Evolutionary conservation across 139 green algal genomes (phyloP), one percentile per base, ranked within the genome.

Genomic region (Marvania coccoides): DNA sequence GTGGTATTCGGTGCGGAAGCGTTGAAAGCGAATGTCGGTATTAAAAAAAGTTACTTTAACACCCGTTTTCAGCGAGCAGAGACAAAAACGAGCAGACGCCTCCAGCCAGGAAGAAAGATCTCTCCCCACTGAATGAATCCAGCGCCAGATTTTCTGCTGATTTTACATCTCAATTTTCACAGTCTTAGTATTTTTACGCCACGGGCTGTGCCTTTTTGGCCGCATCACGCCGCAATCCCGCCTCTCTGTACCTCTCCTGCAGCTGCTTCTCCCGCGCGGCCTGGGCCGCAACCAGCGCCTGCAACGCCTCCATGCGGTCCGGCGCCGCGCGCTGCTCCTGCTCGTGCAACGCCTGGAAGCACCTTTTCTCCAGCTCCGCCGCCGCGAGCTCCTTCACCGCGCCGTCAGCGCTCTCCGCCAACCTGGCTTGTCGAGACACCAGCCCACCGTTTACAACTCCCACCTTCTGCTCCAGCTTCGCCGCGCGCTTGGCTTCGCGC

Each of bases 381-480:
- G n/a, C 75, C 37, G n/a, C 13, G 14, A 48, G 2, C 24, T 35
- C 36, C 54, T 72, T 63, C 19, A 34, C 36, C 23, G 78, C 64
- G 0, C 71, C 35, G 12, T 57, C 55, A 28, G 71, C 58, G 19
- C 70, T 72, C 26, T 55, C 36, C 12, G 71, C 74, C 7, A 87
- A 15, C 13, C 81, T 39, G 0, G 24, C 28, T 6, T 78, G 69
- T 64, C 91, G 89, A 19, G 70, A 69, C 35, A 84, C 74, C 57
- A 93, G 71, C 30, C 73, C 72, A n/a, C 53, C 73, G 2, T 75
- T 70, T 4, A 90, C 19, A 5, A 86, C 33, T 0, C 29, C 36
- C 12, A 74, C 70, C 58, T 90, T 90, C 35, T 82, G 68, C 61
- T 94, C 85, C 58, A 95, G 72, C 80, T 93, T 93, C 35, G 70